A percentile compares a stretch with the other conserved stretches of the same genome.
Evolutionary conservation across 306 rosid genomes (phyloP).

Genomic region (Mimosa pudica): DNA sequence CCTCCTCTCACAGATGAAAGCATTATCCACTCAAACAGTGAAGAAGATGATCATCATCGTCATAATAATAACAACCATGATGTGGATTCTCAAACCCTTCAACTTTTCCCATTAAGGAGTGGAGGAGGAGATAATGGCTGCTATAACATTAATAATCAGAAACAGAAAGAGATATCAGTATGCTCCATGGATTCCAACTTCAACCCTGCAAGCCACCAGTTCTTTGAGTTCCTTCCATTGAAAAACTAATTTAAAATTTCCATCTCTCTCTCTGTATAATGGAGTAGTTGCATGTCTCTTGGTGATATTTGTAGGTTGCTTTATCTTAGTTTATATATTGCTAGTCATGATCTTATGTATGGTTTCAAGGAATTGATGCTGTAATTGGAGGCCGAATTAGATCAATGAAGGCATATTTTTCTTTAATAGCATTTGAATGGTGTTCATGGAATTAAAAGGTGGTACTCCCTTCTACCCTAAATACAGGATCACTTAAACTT

Average conservation of each 20-base stretch:
- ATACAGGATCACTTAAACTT: too few relatives aligned
- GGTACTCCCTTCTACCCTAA: not conserved
- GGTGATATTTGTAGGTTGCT: conserved; percentile 34
- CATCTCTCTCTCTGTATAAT: conserved; percentile 9
- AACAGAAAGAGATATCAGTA: conserved; percentile 46
- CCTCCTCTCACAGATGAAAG: conserved; percentile 37
- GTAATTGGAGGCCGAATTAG: conserved; percentile 40
- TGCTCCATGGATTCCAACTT: conserved; percentile 50
- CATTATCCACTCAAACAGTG: conserved; percentile 34
- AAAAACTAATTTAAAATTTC: conserved; percentile 43
- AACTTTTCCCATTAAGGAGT: conserved; percentile 76
- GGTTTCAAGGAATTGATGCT: conserved; percentile 50
- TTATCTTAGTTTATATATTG: conserved; percentile 6
- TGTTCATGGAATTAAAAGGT: conserved; percentile 48
- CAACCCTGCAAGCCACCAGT: conserved; percentile 50
- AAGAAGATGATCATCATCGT: conserved; percentile 8
- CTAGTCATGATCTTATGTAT: conserved; percentile 35
- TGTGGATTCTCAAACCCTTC: conserved; percentile 76
- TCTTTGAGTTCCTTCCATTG: conserved; percentile 77
- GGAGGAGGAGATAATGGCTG: conserved; percentile 23
- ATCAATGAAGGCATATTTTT: conserved; percentile 43
- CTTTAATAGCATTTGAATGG: conserved; percentile 75
- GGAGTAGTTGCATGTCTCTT: not conserved
- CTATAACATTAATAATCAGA: conserved; percentile 34
- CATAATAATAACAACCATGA: not conserved